phyloP scores from a whole-genome alignment of 192 early-diverging fungal genomes.

The Coemansia sp. region DNA sequence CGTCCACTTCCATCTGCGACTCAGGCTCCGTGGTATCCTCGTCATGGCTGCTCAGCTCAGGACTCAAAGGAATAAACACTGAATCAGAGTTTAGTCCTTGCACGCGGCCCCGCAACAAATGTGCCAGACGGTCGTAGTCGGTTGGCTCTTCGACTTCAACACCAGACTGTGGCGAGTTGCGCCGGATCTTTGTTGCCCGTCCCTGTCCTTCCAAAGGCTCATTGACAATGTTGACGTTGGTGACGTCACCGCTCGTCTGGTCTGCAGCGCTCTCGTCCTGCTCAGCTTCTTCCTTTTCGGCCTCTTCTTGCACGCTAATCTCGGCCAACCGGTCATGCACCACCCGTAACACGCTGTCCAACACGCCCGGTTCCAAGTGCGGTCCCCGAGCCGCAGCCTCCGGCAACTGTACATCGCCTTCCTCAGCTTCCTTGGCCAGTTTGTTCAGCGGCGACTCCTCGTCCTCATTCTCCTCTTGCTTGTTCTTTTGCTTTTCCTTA shows the following conservation, averaged over 20 bases:
- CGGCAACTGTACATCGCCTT: too few species aligned
- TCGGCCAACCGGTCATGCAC: conserved; percentile 39
- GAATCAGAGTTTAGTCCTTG: conserved; percentile 24
- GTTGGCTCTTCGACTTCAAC: conserved; percentile 48
- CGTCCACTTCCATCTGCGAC: conserved; percentile 9
- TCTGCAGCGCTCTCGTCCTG: neutral
- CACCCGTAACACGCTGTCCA: conserved; percentile 40
- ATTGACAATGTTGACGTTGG: conserved; percentile 24
- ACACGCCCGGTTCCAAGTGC: conserved; percentile 14
- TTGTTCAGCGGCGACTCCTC: neutral
- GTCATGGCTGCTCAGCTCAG: conserved; percentile 8
- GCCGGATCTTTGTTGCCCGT: neutral
- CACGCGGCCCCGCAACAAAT: conserved; percentile 37
- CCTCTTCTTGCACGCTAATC: conserved; percentile 30
- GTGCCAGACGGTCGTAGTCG: conserved; percentile 32
- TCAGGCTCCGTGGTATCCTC: conserved; percentile 2
- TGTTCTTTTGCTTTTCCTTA: neutral
- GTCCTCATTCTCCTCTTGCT: neutral
- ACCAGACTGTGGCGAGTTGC: neutral
- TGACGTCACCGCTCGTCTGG: conserved; percentile 1
- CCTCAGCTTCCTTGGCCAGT: neutral
- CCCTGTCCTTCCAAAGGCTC: neutral
- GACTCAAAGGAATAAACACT: conserved; percentile 35
- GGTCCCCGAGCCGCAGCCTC: neutral
- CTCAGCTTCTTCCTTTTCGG: neutral